phyloP scores from a whole-genome alignment of 1,284 basidiomycete species.

The Cutaneotrichosporon dermatis region DNA sequence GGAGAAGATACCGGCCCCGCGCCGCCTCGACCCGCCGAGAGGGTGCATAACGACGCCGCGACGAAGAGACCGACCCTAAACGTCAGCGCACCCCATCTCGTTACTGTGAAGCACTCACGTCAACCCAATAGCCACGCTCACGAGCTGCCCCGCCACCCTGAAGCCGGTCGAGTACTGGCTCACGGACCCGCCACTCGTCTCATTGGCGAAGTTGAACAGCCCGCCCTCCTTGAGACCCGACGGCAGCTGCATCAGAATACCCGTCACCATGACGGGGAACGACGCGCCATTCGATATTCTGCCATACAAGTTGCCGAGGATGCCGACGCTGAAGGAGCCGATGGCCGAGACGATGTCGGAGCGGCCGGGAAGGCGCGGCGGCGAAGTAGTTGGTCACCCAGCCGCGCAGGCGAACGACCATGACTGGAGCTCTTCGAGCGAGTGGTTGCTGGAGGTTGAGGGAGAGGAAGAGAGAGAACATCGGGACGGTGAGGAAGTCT shows the following conservation, averaged over 20 bases:
- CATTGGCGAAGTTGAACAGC: constrained; percentile 56
- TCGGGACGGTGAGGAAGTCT: constrained; percentile 71
- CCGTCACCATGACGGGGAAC: constrained; percentile 55
- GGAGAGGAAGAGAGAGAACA: constrained; percentile 69
- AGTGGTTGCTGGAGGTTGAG: constrained; percentile 71
- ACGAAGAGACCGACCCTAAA: constrained; percentile 62
- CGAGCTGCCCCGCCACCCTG: constrained; percentile 48
- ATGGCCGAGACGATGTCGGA: constrained; percentile 69
- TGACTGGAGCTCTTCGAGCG: constrained; percentile 59
- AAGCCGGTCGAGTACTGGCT: constrained; percentile 51
- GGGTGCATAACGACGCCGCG: constrained; percentile 51
- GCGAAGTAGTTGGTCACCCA: constrained; percentile 74
- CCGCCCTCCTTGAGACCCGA: constrained; percentile 57
- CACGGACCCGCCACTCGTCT: constrained; percentile 1
- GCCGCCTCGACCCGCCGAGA: constrained; percentile 49
- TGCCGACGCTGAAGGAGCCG: constrained; percentile 74
- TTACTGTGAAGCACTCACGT: constrained; percentile 16
- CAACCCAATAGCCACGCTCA: constrained; percentile 53
- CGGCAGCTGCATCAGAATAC: constrained; percentile 84
- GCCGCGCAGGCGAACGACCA: constrained; percentile 66
- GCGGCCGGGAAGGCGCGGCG: constrained; percentile 63
- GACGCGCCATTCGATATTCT: constrained; percentile 47
- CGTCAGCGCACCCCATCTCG: not conserved
- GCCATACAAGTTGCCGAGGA: constrained; percentile 77
- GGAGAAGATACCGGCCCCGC: constrained; percentile 49